phyloP scores from a whole-genome alignment of 2,329 filamentous ascomycete species.

The Fusarium circinatum region DNA sequence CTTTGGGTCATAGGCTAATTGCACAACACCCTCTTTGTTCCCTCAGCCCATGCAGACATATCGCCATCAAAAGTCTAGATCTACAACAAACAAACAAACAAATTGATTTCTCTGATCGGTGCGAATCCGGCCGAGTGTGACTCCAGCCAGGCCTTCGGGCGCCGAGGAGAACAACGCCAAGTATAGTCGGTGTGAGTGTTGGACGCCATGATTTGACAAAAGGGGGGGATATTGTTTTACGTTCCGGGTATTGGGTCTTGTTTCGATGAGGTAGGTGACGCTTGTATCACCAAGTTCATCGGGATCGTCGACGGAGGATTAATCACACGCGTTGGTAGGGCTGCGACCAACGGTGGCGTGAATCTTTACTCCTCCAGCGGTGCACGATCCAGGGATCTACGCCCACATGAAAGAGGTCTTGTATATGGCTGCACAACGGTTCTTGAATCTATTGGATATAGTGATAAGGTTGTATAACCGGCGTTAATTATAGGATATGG shows the following conservation, averaged over 20 bases:
- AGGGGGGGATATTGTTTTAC: not conserved
- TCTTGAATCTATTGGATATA: not conserved
- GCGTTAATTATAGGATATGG: not conserved
- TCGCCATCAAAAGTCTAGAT: not conserved
- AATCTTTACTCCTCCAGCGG: not conserved
- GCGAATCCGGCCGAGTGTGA: not conserved
- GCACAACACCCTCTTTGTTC: not conserved
- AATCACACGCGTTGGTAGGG: not conserved
- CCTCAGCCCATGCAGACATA: not conserved
- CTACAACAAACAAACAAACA: not conserved
- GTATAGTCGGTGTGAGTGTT: not conserved
- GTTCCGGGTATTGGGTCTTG: not conserved
- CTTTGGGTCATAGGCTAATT: not conserved
- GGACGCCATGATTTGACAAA: not conserved
- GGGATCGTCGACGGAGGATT: not conserved
- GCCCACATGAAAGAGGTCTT: not conserved
- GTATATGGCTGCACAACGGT: not conserved
- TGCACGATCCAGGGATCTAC: not conserved
- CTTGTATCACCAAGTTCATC: not conserved
- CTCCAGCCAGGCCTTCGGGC: not conserved
- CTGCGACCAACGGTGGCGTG: constrained; percentile 13
- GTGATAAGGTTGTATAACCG: not conserved
- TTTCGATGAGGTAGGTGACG: not conserved
- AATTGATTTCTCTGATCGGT: not conserved
- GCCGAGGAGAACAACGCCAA: not conserved